Evolutionary conservation across 208 protist species (phyloP).

Genomic region (Angomonas ambiguus): DNA sequence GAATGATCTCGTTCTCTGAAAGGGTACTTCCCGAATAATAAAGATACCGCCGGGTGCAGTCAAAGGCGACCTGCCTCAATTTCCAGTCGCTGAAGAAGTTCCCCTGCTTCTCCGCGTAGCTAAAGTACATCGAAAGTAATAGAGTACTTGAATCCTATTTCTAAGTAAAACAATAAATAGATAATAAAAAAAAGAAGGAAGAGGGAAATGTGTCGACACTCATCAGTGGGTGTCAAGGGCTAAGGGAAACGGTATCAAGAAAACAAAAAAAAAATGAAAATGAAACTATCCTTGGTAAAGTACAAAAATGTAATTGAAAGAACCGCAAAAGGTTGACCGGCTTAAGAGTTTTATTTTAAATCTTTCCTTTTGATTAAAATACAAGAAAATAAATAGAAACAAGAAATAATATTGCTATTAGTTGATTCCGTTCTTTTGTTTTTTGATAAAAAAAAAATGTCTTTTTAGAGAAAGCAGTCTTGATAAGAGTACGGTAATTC

Average conservation of each 20-base stretch:
- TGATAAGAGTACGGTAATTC: neutral
- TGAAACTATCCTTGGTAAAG: no score
- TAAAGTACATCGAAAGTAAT: slow-evolving; percentile 43
- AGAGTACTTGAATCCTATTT: neutral
- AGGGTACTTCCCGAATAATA: slow-evolving; percentile 49
- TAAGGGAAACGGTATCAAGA: neutral
- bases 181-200: slow-evolving; percentile 2
- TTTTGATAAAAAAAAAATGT: neutral
- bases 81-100: slow-evolving; percentile 46
- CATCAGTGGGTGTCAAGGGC: no score
- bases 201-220: no score
- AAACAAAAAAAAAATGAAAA: neutral
- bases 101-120: slow-evolving; percentile 48
- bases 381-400: neutral
- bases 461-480: neutral
- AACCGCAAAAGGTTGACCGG: no score
- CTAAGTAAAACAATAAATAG: slow-evolving; percentile 3
- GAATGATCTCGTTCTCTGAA: neutral
- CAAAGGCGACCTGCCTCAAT: slow-evolving; percentile 48
- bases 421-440: neutral
- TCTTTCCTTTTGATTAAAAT: no score
- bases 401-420: neutral
- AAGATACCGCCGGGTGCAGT: slow-evolving; percentile 57
- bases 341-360: no score
- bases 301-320: neutral